A percentile compares a stretch with the other conserved stretches of the same genome.
Conservation (phyloP, 2,329 filamentous ascomycete genomes). For the Alternaria atra region DNA sequence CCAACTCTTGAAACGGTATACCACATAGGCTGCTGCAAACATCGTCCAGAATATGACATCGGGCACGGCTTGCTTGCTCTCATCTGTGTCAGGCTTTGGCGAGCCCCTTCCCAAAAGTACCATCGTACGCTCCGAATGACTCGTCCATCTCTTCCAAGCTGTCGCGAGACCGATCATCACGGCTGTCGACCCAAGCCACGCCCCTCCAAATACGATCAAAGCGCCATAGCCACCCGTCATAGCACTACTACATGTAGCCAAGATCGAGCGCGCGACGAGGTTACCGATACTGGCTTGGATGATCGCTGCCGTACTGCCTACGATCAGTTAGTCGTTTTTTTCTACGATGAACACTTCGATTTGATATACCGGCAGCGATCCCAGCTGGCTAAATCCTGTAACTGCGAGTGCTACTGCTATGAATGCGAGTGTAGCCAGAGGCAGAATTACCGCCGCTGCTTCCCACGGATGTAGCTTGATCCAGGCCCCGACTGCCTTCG, state of each 20-base stretch:
- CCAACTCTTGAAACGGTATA: conserved; percentile 1
- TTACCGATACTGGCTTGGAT: conserved; percentile 33
- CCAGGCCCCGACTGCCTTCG: conserved; percentile 7
- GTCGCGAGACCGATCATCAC: not conserved
- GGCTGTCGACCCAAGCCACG: not conserved
- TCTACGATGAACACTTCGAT: not conserved
- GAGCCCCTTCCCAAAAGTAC: not conserved
- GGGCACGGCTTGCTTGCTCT: not conserved
- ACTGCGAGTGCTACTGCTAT: conserved; percentile 9
- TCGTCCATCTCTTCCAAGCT: not conserved
- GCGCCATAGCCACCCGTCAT: conserved; percentile 36
- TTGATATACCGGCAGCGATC: conserved; percentile 3
- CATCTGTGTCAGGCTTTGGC: too few species aligned
- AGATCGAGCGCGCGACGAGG: conserved; percentile 29
- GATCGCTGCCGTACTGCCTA: conserved; percentile 34
- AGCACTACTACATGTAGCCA: conserved; percentile 36
- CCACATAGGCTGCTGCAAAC: not conserved
- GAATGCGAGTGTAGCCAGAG: conserved; percentile 1
- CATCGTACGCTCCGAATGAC: not conserved
- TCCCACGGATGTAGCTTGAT: conserved; percentile 13
- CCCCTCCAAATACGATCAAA: conserved; percentile 17
- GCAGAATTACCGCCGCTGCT: conserved; percentile 8
- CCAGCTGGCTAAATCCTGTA: conserved; percentile 13
- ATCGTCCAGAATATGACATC: not conserved
- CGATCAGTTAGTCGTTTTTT: not conserved